Evolutionary conservation across 108 stramenopile species (phyloP).

Genomic region (Aurantiochytrium sp.): DNA sequence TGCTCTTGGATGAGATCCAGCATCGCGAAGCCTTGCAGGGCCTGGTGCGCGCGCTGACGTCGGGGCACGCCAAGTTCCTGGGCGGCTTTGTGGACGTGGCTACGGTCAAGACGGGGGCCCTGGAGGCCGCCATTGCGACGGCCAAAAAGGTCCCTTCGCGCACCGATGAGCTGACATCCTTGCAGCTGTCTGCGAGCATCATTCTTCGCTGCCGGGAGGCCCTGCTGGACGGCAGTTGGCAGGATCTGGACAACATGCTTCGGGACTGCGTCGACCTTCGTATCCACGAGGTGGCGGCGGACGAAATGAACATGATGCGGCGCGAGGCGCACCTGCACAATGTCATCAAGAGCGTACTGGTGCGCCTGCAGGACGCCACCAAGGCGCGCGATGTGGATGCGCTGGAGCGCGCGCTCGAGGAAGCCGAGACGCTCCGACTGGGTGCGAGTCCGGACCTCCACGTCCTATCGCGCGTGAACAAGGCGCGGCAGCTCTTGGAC

Average conservation of each 20-base stretch:
- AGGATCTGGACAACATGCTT: neutral
- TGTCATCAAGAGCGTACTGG: neutral
- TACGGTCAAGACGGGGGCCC: conserved; percentile 6
- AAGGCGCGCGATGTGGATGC: neutral
- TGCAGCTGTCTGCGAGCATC: neutral
- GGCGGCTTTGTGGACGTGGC: conserved; percentile 4
- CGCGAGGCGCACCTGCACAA: neutral
- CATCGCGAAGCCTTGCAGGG: conserved; percentile 22
- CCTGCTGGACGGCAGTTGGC: conserved; percentile 10
- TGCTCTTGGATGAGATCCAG: conserved; percentile 1
- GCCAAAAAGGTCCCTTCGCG: neutral
- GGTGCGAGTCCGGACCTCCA: neutral
- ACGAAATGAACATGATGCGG: conserved; percentile 13
- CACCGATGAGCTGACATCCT: neutral
- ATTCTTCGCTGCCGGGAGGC: conserved; percentile 19
- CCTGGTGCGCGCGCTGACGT: neutral
- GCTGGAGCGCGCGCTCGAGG: neutral
- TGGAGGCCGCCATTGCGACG: neutral
- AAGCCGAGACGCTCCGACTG: neutral
- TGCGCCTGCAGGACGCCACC: neutral
- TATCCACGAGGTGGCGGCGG: conserved; percentile 13
- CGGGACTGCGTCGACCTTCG: neutral
- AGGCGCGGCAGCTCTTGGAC: neutral
- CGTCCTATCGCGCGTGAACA: conserved; percentile 18
- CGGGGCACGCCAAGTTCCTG: neutral